Evolutionary conservation across 768 basidiomycete species (phyloP).

Genomic region (Termitomyces sp.): DNA sequence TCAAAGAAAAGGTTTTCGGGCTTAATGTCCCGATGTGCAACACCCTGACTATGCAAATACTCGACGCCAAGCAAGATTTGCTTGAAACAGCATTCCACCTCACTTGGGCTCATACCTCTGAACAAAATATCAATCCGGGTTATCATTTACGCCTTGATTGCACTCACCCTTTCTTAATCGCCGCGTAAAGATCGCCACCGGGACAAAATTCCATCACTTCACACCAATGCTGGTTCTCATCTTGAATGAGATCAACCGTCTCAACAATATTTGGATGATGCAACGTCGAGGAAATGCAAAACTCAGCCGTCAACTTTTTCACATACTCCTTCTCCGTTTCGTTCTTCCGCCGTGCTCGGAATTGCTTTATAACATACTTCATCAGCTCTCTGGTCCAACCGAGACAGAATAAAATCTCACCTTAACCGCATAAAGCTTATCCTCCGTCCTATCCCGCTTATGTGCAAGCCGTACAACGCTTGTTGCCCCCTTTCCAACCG

Average conservation of each 20-base stretch:
- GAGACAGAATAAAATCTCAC: constrained; percentile 34
- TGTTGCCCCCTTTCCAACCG: constrained; percentile 98
- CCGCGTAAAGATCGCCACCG: constrained; percentile 96
- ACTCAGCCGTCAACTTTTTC: constrained; percentile 99
- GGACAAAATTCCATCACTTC: constrained; percentile 99
- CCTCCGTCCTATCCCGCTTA: constrained; percentile 96
- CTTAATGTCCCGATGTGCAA: constrained; percentile 97
- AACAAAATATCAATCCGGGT: constrained; percentile 9
- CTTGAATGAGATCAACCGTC: constrained; percentile 98
- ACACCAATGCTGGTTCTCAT: constrained; percentile 95
- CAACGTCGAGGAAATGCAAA: constrained; percentile 95
- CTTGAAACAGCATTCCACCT: constrained; percentile 97
- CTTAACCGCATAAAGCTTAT: constrained; percentile 98
- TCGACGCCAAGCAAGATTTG: constrained; percentile 86
- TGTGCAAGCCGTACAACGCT: constrained; percentile 94
- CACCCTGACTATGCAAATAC: constrained; percentile 94
- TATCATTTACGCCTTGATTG: constrained; percentile 2
- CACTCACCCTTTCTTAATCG: constrained; percentile 88
- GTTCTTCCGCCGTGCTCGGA: constrained; percentile 96
- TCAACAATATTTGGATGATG: constrained; percentile 95
- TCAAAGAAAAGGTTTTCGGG: constrained; percentile 98
- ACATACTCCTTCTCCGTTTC: constrained; percentile 99
- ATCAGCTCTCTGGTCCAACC: background rate
- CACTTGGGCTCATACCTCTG: constrained; percentile 74
- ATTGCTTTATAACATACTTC: constrained; percentile 57